Base-by-base conservation (phyloP, 306 rosid species). In the Pueraria montana region DNA sequence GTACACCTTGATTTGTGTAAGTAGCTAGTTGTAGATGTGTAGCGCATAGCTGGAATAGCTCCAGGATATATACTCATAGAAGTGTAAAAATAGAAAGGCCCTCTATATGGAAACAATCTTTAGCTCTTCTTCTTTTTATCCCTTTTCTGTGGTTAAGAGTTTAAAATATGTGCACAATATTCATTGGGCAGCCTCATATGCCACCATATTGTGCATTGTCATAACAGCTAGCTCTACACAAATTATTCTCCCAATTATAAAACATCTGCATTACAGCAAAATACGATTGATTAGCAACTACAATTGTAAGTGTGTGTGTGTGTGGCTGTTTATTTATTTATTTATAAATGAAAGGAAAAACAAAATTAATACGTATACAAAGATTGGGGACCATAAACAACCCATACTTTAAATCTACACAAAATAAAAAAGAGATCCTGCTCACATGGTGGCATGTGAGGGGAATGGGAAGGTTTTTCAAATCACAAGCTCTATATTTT, bases 361-460 rank as follows among this genome's bases (percentile, higher is more conserved):
- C 32, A 1, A 85, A 61, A 81, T 52, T 66, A 76, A 88, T 52
- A 83, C 50, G 77, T 66, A 83, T 86, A 86, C 79, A 87, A 87
- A 80, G 86, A 88, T 86, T 91, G 90, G 97, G 97, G 97, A 95
- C 92, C 98, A 92, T 87, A 83, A 90, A 90, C 91, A 90, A 91
- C 98, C 98, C 98, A 93, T 93, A 84, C 97, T 88, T 93, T 86
- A 85, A 94, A 73, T 88, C 89, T 90, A 58, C 82, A 85, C 68
- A 88, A 83, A 90, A 89, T 86, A 81, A 77, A 76, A 90, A 69
- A 80, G 90, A 88, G 89, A 88, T 90, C 88, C 82, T 84, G 75
- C 40, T 90, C 98, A 92, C 98, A 91, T 92, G 97, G 91, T 69
- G 18, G 84, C 98, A 92, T 95, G 98, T 95, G 98, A 90, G 76